Evolutionary conservation across 1,284 basidiomycete species (phyloP).

Genomic region (Phellinidium pouzarii): DNA sequence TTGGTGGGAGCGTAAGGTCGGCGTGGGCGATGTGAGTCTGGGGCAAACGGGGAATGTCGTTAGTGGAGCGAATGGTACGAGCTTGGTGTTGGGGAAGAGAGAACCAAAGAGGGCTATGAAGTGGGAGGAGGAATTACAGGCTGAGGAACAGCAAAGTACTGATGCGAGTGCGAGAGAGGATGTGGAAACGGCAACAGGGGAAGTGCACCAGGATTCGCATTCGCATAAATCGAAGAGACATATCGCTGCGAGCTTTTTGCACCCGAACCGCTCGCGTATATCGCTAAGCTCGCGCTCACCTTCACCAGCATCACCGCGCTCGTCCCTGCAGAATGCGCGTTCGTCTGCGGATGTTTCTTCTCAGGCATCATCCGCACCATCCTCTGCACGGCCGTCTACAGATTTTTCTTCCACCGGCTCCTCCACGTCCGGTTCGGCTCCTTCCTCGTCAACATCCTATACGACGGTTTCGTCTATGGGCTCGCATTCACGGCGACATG

Average conservation of each 20-base stretch:
- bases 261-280: slow-evolving; percentile 20
- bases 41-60: slow-evolving; percentile 24
- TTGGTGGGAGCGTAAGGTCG: slow-evolving; percentile 73
- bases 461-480: not conserved
- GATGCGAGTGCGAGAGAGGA: slow-evolving; percentile 21
- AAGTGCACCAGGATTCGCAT: not conserved
- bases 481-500: not conserved
- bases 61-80: slow-evolving; percentile 22
- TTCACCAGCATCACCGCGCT: slow-evolving; percentile 25
- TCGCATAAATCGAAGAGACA: slow-evolving; percentile 24
- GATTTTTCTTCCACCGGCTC: slow-evolving; percentile 6
- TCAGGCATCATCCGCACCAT: slow-evolving; percentile 3
- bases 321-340: slow-evolving; percentile 33
- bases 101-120: slow-evolving; percentile 17
- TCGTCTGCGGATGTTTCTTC: slow-evolving; percentile 20
- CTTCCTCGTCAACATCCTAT: slow-evolving; percentile 10
- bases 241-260: slow-evolving; percentile 24
- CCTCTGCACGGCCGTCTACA: slow-evolving; percentile 6
- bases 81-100: slow-evolving; percentile 15
- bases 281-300: slow-evolving; percentile 1
- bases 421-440: not conserved
- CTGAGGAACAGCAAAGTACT: slow-evolving; percentile 21
- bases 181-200: not conserved
- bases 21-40: slow-evolving; percentile 50
- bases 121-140: slow-evolving; percentile 19